Base-by-base conservation (phyloP, 2,329 filamentous ascomycete species). In the Fusarium xylarioides region DNA sequence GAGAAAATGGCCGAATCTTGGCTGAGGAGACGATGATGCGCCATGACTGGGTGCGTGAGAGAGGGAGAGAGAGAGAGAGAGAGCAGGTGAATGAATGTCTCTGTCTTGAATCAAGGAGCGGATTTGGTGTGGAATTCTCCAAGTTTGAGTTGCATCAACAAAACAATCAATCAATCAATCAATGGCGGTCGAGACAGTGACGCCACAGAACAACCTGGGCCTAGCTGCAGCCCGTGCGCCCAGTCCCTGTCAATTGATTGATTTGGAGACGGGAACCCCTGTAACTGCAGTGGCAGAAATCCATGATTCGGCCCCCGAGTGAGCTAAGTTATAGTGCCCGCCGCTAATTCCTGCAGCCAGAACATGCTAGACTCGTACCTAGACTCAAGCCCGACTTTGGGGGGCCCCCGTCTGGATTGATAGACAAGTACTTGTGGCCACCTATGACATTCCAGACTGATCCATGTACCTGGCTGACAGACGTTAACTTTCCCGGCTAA, bases 1-100 rank as follows among this genome's bases (percentile, higher is more conserved):
- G 91, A 92, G 82, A 92, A 92, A 63, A 92, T 91, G 68, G 90
- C 89, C 47, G 82, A 80, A 28, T 79, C 78, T 68, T 76, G 70
- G 46, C 63, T 65, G 52, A 76, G 68, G 40, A 75, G 72, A 30
- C 74, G 76, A 35, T 77, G 76, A 44, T 78, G 77, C 38, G 76
- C 71, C 74, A 78, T 78, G 34, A 2, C 40, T 35, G 15, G 11
- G 50, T 64, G 35, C 18, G 40, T 28, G 34, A 6, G 26, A 28
- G 26, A 26, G 26, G 5, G 26, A 4, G 26, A 28, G 26, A 26
- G 26, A 26, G 26, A 4, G 26, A 28, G 26, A 26, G 21, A 43
- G 37, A 26, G 35, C 21, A 44, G 19, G 16, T 23, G 34, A 28
- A 37, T 32, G 16, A 49, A 32, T 32, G 6, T 60, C 49, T 30